Percentiles rank a stretch among this genome's conserved stretches.
Evolutionary conservation across 371 early-diverging fungal species (phyloP).

Genomic region (Mucor indicus): DNA sequence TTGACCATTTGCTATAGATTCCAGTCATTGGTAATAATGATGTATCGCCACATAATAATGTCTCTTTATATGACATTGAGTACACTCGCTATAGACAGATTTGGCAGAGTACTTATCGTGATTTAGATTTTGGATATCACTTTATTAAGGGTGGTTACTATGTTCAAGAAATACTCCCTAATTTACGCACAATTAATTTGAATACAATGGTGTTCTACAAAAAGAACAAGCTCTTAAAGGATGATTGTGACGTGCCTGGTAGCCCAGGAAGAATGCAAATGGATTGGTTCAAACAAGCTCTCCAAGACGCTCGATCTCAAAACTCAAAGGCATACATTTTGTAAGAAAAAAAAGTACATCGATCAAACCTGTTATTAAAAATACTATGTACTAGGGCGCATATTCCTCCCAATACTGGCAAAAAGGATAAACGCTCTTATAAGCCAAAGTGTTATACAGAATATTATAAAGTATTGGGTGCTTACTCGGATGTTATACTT

Average conservation of each 20-base stretch:
- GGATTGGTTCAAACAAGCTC: slow-evolving; percentile 23
- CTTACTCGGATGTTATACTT: slow-evolving; percentile 34
- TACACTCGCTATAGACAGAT: slow-evolving; percentile 9
- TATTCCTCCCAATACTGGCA: slow-evolving; percentile 48
- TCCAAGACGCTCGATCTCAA: slow-evolving; percentile 4
- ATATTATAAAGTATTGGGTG: slow-evolving; percentile 42
- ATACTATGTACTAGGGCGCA: slow-evolving; percentile 34
- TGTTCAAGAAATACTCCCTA: slow-evolving; percentile 11
- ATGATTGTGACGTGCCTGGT: slow-evolving; percentile 20
- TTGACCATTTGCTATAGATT: no score
- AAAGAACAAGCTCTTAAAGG: slow-evolving; percentile 12
- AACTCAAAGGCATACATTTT: slow-evolving; percentile 9
- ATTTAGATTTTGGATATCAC: slow-evolving; percentile 11
- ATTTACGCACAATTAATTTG: slow-evolving; percentile 14
- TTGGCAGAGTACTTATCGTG: slow-evolving; percentile 22
- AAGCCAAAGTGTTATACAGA: slow-evolving; percentile 27
- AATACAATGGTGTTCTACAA: slow-evolving; percentile 25
- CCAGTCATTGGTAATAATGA: slow-evolving; percentile 45
- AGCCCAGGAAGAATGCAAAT: slow-evolving; percentile 29
- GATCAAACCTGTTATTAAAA: background rate
- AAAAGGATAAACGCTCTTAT: slow-evolving; percentile 8
- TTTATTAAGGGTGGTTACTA: slow-evolving; percentile 24
- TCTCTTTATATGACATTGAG: slow-evolving; percentile 2
- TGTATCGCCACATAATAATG: slow-evolving; percentile 12
- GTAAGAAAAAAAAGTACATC: background rate